These are phyloP conservation scores for Podospora tetraspora DNA, from an alignment of 495 filamentous ascomycete species.

Conservation along the genomic window DNA sequence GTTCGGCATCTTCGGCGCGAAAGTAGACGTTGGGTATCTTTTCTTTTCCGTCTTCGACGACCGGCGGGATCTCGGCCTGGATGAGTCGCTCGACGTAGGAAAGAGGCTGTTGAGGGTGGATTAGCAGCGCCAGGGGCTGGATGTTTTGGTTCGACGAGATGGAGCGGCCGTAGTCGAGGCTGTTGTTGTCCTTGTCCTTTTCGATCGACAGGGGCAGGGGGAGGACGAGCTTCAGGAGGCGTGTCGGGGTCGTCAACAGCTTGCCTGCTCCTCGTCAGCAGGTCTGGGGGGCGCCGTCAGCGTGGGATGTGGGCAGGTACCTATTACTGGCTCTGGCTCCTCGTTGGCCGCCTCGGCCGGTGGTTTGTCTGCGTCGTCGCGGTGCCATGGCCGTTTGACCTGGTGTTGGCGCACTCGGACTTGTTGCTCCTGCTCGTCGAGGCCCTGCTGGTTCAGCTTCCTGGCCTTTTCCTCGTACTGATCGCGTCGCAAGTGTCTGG, in stretches of 20 bases:
- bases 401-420: conserved; percentile 30
- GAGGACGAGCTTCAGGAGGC: conserved; percentile 82
- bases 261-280: conserved; percentile 53
- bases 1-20: conserved; percentile 65
- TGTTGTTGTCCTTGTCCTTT: conserved; percentile 47
- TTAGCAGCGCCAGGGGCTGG: conserved; percentile 78
- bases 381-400: conserved; percentile 59
- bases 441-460: conserved; percentile 33
- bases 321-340: conserved; percentile 55
- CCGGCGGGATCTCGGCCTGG: conserved; percentile 75
- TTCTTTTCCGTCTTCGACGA: conserved; percentile 55
- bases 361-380: conserved; percentile 56
- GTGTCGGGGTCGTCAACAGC: conserved; percentile 82
- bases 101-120: conserved; percentile 89
- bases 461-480: conserved; percentile 30
- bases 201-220: conserved; percentile 62
- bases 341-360: conserved; percentile 42
- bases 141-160: conserved; percentile 53
- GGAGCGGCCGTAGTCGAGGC: conserved; percentile 33
- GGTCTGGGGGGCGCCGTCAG: too few species aligned
- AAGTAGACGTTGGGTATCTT: conserved; percentile 74
- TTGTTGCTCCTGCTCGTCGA: conserved; percentile 37
- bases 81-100: conserved; percentile 89
- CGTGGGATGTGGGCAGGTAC: too few species aligned
- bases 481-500: not conserved